Evolutionary conservation across 768 basidiomycete genomes (phyloP).

Genomic region (Mycena venus): DNA sequence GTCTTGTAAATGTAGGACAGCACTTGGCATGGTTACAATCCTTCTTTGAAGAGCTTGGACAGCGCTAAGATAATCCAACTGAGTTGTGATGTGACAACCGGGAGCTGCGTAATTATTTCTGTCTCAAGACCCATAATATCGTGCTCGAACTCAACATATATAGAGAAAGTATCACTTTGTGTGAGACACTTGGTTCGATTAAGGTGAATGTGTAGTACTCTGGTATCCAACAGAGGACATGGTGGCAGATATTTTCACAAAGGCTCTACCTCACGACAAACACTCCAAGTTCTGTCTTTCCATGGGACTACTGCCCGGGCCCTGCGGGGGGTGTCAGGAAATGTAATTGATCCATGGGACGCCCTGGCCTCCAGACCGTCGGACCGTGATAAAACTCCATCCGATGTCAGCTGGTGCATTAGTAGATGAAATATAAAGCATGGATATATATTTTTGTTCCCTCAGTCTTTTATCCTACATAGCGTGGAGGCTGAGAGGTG

Average conservation of each 20-base stretch:
- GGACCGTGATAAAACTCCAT: not conserved
- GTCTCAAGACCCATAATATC: not conserved
- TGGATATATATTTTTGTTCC: no score
- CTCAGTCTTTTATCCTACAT: no score
- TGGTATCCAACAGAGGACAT: slow-evolving; percentile 35
- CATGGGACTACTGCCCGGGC: slow-evolving; percentile 30
- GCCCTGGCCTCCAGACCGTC: not conserved
- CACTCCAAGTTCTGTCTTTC: slow-evolving; percentile 33
- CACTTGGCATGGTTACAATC: slow-evolving; percentile 4
- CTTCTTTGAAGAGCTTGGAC: slow-evolving; percentile 8
- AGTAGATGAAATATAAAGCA: no score
- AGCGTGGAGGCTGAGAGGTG: no score
- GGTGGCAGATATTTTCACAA: slow-evolving; percentile 47
- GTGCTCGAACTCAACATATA: not conserved
- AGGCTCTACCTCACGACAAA: slow-evolving; percentile 23
- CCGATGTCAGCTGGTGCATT: not conserved
- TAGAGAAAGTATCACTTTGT: not conserved
- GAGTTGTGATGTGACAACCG: slow-evolving; percentile 1
- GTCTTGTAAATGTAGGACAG: not conserved
- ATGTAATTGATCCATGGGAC: not conserved
- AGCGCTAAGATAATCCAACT: not conserved
- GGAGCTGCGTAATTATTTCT: slow-evolving; percentile 3
- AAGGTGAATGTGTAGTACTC: not conserved
- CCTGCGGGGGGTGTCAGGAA: slow-evolving; percentile 32
- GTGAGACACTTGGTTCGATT: slow-evolving; percentile 21